Conservation (phyloP, 441 rosid genomes). For the Sinapis alba region DNA sequence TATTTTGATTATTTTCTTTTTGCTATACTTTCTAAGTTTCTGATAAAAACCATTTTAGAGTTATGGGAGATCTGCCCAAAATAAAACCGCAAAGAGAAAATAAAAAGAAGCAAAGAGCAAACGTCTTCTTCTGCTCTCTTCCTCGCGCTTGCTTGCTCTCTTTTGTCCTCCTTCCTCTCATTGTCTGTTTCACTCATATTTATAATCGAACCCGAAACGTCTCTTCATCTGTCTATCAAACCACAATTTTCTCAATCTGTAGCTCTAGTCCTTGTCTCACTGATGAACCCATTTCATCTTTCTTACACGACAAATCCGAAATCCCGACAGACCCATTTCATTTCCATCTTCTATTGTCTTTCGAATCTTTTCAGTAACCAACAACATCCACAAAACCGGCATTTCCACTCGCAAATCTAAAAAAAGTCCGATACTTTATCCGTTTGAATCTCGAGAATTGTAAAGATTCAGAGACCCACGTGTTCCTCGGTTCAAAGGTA, state of each 20-base stretch:
- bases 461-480: slow-evolving; percentile 25
- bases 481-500: slow-evolving; percentile 42
- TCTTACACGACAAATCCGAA: slow-evolving; percentile 37
- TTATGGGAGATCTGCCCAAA: no score
- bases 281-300: slow-evolving; percentile 34
- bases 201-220: slow-evolving; percentile 24
- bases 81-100: not conserved
- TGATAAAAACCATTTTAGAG: no score
- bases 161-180: slow-evolving; percentile 12
- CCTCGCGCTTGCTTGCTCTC: slow-evolving; percentile 34
- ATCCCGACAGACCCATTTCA: slow-evolving; percentile 50
- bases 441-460: slow-evolving; percentile 33
- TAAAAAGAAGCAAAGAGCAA: not conserved
- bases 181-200: slow-evolving; percentile 8
- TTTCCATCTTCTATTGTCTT: slow-evolving; percentile 33
- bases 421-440: not conserved
- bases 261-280: slow-evolving; percentile 11
- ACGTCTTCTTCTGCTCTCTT: slow-evolving; percentile 46
- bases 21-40: no score
- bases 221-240: slow-evolving; percentile 27
- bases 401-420: slow-evolving; percentile 10
- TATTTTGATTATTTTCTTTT: no score
- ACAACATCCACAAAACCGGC: slow-evolving; percentile 14
- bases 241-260: not conserved
- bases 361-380: not conserved